Conservation (phyloP, 2,329 filamentous ascomycete genomes). For the Aspergillus calidoustus region DNA sequence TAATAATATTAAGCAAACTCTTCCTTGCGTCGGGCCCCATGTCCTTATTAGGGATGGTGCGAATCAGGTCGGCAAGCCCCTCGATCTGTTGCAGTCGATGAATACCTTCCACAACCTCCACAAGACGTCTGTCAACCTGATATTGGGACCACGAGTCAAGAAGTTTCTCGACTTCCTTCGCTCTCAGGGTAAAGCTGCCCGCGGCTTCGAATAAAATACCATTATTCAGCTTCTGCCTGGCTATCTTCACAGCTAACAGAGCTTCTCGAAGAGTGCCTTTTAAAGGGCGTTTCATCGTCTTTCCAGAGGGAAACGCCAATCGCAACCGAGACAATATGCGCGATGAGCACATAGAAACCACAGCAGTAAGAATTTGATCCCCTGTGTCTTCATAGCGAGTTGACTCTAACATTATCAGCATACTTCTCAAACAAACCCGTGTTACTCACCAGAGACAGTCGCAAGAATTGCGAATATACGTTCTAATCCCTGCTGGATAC, state of each 20-base stretch:
- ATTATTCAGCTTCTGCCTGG: background rate
- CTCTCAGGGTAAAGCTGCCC: constrained; percentile 21
- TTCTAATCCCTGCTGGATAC: constrained; percentile 5
- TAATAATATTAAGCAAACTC: constrained; percentile 38
- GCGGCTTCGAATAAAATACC: background rate
- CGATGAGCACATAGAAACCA: constrained; percentile 35
- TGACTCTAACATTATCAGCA: background rate
- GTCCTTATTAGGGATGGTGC: constrained; percentile 25
- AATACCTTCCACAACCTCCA: constrained; percentile 36
- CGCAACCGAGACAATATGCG: constrained; percentile 37
- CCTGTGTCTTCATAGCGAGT: background rate
- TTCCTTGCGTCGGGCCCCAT: constrained; percentile 21
- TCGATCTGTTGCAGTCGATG: constrained; percentile 28
- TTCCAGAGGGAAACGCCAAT: constrained; percentile 18
- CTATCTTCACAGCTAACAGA: constrained; percentile 2
- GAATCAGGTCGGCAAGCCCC: constrained; percentile 21
- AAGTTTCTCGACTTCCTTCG: constrained; percentile 29
- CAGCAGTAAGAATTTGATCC: background rate
- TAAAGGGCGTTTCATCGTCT: constrained; percentile 17
- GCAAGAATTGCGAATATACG: constrained; percentile 6
- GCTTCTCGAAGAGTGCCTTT: constrained; percentile 16
- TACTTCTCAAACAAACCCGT: background rate
- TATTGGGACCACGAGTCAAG: constrained; percentile 33
- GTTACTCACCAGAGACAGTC: constrained; percentile 1
- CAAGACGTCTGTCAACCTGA: constrained; percentile 26